These are phyloP conservation scores for Theileria sp. DNA, from an alignment of 169 alveolate species.

Conservation along the genomic window DNA sequence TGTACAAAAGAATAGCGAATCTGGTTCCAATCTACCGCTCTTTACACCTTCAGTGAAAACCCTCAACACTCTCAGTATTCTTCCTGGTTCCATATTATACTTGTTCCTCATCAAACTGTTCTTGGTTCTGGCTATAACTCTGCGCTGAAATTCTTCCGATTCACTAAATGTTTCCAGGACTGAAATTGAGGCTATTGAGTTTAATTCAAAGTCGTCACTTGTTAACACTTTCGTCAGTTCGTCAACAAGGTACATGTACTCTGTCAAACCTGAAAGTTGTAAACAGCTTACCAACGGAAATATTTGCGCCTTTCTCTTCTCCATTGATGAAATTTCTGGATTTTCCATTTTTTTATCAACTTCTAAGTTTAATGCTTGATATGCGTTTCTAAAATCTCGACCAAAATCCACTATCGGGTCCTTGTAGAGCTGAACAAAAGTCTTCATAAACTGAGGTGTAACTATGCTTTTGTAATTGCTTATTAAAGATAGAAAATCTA, in stretches of 20 bases:
- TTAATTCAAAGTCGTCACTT: constrained; percentile 10
- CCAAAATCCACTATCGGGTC: constrained; percentile 14
- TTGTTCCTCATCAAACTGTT: constrained; percentile 11
- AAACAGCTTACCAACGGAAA: constrained; percentile 1
- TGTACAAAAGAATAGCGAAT: constrained; percentile 8
- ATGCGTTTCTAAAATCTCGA: neutral
- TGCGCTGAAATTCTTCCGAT: neutral
- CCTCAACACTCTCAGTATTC: constrained; percentile 9
- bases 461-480: constrained; percentile 21
- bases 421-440: constrained; percentile 33
- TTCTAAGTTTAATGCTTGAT: neutral
- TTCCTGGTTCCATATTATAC: constrained; percentile 10
- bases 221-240: neutral
- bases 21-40: constrained; percentile 4
- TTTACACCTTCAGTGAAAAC: neutral
- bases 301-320: neutral
- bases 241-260: neutral
- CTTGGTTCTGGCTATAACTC: neutral
- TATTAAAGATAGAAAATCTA: constrained; percentile 7
- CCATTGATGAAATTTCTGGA: neutral
- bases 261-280: constrained; percentile 2
- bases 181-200: constrained; percentile 10
- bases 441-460: constrained; percentile 16
- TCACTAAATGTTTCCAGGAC: constrained; percentile 17
- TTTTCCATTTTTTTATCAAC: neutral